Percentiles rank a stretch among this genome's conserved stretches.
Evolutionary conservation across 345 rosid genomes (phyloP).

Genomic region (Theobroma cacao): DNA sequence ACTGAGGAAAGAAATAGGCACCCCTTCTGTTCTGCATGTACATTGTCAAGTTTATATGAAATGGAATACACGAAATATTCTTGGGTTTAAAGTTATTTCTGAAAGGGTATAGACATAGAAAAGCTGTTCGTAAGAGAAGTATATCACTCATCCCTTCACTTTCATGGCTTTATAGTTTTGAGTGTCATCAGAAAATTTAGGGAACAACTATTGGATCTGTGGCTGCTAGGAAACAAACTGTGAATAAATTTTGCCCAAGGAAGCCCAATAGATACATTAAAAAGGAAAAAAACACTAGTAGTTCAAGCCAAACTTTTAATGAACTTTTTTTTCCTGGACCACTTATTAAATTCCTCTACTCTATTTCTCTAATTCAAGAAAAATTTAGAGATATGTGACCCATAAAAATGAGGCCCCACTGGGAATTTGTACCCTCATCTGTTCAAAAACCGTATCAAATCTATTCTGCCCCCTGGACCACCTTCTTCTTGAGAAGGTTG

Average conservation of each 20-base stretch:
- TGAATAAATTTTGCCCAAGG: neutral
- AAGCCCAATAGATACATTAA: neutral
- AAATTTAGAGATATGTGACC: neutral
- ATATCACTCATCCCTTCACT: neutral
- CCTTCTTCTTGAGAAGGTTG: neutral
- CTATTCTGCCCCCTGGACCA: neutral
- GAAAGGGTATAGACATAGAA: neutral
- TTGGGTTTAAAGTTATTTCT: neutral
- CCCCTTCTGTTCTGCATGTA: neutral
- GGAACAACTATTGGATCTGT: too few species aligned
- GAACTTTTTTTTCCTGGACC: neutral
- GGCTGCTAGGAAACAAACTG: neutral
- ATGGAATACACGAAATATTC: neutral
- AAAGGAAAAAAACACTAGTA: neutral
- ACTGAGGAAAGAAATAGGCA: neutral
- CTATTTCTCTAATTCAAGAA: neutral
- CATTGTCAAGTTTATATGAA: neutral
- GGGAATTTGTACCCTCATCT: neutral
- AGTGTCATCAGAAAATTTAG: too few species aligned
- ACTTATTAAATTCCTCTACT: neutral
- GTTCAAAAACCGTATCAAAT: neutral
- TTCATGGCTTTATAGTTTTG: neutral
- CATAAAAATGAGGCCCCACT: neutral
- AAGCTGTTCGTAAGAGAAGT: neutral
- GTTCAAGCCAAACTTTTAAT: neutral